A percentile compares a stretch with the other conserved stretches of the same genome.
phyloP scores from a whole-genome alignment of 2,329 filamentous ascomycete genomes.

The Stachybotrys elegans region DNA sequence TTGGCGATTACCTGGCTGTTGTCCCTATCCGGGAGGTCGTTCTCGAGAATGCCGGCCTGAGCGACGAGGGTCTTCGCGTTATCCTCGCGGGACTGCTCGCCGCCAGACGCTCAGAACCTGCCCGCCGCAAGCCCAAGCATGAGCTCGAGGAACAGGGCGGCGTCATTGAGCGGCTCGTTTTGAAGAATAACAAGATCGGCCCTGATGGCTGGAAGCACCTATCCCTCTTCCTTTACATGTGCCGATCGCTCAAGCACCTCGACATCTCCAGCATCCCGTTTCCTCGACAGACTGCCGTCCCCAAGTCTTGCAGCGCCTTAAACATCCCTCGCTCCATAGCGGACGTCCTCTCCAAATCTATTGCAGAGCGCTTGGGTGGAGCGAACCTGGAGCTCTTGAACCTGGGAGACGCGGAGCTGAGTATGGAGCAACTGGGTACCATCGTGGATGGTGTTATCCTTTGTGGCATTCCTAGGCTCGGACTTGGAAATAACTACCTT shows the following conservation, averaged over 20 bases:
- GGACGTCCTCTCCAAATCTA: slow-evolving; percentile 68
- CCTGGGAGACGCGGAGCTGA: slow-evolving; percentile 73
- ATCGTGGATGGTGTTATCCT: slow-evolving; percentile 80
- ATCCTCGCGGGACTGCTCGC: slow-evolving; percentile 82
- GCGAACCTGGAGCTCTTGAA: slow-evolving; percentile 75
- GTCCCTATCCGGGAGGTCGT: slow-evolving; percentile 85
- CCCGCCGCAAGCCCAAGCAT: slow-evolving; percentile 41
- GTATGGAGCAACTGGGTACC: slow-evolving; percentile 62
- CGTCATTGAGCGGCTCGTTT: slow-evolving; percentile 76
- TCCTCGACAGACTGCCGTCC: slow-evolving; percentile 40
- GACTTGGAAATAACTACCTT: slow-evolving; percentile 77
- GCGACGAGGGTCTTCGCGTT: slow-evolving; percentile 80
- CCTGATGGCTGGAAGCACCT: slow-evolving; percentile 88
- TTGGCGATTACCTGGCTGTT: slow-evolving; percentile 90
- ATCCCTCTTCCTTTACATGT: slow-evolving; percentile 85
- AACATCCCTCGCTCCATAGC: slow-evolving; percentile 30
- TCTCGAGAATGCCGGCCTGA: slow-evolving; percentile 81
- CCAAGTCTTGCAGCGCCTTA: slow-evolving; percentile 27
- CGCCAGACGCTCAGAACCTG: slow-evolving; percentile 61
- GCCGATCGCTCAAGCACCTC: slow-evolving; percentile 75
- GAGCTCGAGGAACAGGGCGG: slow-evolving; percentile 52
- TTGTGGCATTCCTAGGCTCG: slow-evolving; percentile 72
- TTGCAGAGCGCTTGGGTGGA: slow-evolving; percentile 73
- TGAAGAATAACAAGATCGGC: slow-evolving; percentile 91
- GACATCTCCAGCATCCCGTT: slow-evolving; percentile 85